Percentiles rank a stretch among this genome's conserved stretches.
Conservation (phyloP, 257 asterid genomes). For the Forsythia suspensa region DNA sequence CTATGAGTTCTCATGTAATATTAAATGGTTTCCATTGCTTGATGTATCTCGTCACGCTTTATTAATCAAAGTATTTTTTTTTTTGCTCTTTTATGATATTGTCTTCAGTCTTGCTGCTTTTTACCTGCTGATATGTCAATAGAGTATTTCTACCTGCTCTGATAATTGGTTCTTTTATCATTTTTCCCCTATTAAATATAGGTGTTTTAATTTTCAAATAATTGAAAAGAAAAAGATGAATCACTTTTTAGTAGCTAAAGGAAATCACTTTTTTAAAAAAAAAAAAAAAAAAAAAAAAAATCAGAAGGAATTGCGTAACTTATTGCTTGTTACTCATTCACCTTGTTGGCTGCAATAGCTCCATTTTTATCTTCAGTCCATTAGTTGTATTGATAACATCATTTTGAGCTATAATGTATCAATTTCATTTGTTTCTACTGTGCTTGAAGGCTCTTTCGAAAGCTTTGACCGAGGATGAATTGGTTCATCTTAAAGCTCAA, state of each 20-base stretch:
- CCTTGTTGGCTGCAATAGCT: background rate
- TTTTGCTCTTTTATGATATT: background rate
- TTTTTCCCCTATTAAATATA: background rate
- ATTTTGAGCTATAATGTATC: background rate
- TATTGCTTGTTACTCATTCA: too few relatives aligned
- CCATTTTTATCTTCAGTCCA: background rate
- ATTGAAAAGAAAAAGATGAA: background rate
- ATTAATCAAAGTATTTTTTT: background rate
- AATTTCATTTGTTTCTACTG: background rate
- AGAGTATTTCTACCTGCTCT: background rate
- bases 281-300: too few relatives aligned
- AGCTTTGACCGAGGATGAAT: slow-evolving; percentile 82
- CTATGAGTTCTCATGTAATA: background rate
- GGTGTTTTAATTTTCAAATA: background rate
- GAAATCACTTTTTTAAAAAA: background rate
- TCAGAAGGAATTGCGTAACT: too few relatives aligned
- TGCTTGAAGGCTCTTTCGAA: slow-evolving; percentile 79
- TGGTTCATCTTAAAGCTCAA: slow-evolving; percentile 84
- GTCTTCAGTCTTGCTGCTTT: background rate
- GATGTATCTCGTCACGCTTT: background rate
- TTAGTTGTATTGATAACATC: background rate
- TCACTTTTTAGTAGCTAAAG: background rate
- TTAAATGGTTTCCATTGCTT: background rate
- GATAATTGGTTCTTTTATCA: background rate
- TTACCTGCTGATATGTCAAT: background rate